A percentile compares a stretch with the other conserved stretches of the same genome.
These are phyloP conservation scores for Aspergillus oerlinghausenensis DNA, from an alignment of 2,329 filamentous ascomycete species.

Conservation along the genomic window DNA sequence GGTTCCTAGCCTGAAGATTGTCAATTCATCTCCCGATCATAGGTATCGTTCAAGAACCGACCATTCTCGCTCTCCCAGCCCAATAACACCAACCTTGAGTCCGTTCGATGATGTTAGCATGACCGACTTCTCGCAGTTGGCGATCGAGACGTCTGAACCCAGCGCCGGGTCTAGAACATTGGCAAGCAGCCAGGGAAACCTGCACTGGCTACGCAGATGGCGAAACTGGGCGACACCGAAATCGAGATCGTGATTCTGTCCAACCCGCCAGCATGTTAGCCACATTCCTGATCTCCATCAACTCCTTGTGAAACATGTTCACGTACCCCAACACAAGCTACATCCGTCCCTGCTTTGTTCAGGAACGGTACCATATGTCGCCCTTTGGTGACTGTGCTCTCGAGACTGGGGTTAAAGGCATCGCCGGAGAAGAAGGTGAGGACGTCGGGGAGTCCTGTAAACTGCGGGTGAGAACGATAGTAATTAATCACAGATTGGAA, in stretches of 20 bases:
- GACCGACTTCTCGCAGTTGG: constrained; percentile 67
- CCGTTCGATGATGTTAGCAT: constrained; percentile 79
- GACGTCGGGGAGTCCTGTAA: constrained; percentile 58
- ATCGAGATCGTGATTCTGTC: constrained; percentile 83
- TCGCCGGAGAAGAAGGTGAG: constrained; percentile 86
- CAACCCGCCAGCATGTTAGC: constrained; percentile 8
- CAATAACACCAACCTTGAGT: constrained; percentile 79
- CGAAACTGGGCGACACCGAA: constrained; percentile 81
- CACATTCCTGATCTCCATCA: not conserved
- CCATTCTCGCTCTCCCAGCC: constrained; percentile 83
- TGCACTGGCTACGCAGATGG: constrained; percentile 67
- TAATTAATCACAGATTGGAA: constrained; percentile 76
- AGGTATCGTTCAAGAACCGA: constrained; percentile 14
- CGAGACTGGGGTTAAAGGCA: constrained; percentile 85
- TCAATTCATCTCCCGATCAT: constrained; percentile 1
- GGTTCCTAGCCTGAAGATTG: constrained; percentile 59
- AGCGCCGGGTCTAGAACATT: constrained; percentile 82
- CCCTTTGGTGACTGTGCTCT: constrained; percentile 86
- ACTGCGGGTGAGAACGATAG: constrained; percentile 62
- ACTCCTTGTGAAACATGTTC: not conserved
- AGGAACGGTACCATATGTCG: constrained; percentile 83
- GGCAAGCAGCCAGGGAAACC: constrained; percentile 84
- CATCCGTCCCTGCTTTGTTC: constrained; percentile 71
- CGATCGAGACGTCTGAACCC: constrained; percentile 69
- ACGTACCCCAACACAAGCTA: constrained; percentile 75